phyloP scores from a whole-genome alignment of 1,284 basidiomycete genomes.

The Laetiporus sulphureus region DNA sequence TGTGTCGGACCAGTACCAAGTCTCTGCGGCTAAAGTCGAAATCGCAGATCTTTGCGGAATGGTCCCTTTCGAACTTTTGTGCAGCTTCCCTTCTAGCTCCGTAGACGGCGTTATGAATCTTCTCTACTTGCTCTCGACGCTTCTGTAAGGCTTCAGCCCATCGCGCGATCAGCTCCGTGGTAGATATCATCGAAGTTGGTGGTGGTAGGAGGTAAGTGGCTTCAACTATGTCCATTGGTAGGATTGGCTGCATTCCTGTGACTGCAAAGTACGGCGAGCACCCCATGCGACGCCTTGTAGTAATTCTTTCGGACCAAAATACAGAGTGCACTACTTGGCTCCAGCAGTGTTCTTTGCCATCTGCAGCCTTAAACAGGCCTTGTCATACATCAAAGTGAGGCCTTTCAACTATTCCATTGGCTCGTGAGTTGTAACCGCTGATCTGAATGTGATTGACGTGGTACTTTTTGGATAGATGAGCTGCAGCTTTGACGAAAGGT shows the following conservation, averaged over 20 bases:
- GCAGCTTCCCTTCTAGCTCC: constrained; percentile 16
- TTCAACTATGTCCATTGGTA: constrained; percentile 34
- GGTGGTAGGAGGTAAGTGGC: constrained; percentile 21
- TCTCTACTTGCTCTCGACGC: constrained; percentile 7
- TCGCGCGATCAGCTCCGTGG: constrained; percentile 14
- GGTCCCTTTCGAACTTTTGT: constrained; percentile 17
- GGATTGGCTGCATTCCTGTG: constrained; percentile 30
- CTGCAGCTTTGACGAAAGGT: constrained; percentile 26
- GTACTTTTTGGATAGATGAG: constrained; percentile 26
- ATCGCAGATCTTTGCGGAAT: no score
- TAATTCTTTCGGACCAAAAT: constrained; percentile 37
- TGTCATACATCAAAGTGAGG: no score
- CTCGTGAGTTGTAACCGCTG: constrained; percentile 37
- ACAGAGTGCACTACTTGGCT: constrained; percentile 18
- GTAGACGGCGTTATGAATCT: constrained; percentile 14
- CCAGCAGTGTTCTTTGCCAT: constrained; percentile 29
- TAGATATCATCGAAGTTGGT: constrained; percentile 17
- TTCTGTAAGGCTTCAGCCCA: constrained; percentile 24
- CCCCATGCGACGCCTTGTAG: constrained; percentile 22
- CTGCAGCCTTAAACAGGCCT: constrained; percentile 30
- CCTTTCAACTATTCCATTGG: constrained; percentile 35
- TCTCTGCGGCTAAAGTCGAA: no score
- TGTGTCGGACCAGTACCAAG: no score
- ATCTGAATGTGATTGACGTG: constrained; percentile 34
- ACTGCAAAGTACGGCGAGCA: constrained; percentile 32